Evolutionary conservation across 2,329 filamentous ascomycete genomes (phyloP).

Genomic region (Colletotrichum gloeosporioides): DNA sequence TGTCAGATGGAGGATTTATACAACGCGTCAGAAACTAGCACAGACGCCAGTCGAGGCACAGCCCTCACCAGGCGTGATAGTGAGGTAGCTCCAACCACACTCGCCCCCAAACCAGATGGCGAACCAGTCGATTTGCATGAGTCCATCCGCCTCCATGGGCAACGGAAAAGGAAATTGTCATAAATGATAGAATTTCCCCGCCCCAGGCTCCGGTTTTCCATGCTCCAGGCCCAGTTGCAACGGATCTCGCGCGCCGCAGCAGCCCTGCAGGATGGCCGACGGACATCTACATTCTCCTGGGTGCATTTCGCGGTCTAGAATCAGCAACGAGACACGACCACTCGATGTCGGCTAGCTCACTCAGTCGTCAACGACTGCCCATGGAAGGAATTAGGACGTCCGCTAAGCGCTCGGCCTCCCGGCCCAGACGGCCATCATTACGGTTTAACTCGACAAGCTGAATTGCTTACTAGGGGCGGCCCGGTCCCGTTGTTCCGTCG

Average conservation of each 20-base stretch:
- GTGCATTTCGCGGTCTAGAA: neutral
- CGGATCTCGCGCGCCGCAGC: neutral
- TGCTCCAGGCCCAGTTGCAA: neutral
- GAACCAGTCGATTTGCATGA: neutral
- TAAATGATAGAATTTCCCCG: conserved; percentile 3
- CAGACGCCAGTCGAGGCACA: neutral
- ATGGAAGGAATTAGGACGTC: neutral
- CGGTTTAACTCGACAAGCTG: neutral
- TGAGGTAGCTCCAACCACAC: neutral
- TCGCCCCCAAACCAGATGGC: neutral
- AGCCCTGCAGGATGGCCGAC: neutral
- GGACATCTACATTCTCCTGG: neutral
- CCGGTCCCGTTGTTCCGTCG: conserved; percentile 4
- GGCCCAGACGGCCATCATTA: neutral
- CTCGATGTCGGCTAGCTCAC: neutral
- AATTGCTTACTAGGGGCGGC: conserved; percentile 4
- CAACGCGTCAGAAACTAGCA: neutral
- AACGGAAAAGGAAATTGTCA: neutral
- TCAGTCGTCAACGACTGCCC: neutral
- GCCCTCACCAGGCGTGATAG: neutral
- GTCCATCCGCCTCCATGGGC: neutral
- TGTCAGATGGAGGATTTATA: neutral
- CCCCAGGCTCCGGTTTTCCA: neutral
- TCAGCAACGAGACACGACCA: neutral
- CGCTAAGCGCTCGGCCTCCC: neutral